Conservation (phyloP, 2,329 filamentous ascomycete genomes). For the Pestalotiopsis sp. region DNA sequence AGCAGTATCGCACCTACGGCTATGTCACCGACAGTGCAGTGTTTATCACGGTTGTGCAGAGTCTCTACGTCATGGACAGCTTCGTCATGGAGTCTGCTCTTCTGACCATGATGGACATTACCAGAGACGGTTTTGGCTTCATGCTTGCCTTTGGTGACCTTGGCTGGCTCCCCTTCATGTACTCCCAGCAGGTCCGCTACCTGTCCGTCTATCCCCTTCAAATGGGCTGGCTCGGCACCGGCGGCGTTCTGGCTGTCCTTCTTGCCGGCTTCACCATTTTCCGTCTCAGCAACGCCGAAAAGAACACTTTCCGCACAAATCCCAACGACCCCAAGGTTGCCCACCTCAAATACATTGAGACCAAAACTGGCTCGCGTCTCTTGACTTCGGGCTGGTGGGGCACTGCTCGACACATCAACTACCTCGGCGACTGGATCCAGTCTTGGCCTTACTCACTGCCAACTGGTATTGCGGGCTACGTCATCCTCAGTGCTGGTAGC, state of each 20-base stretch:
- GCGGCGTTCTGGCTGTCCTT: constrained; percentile 68
- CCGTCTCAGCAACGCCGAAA: constrained; percentile 90
- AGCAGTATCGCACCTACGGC: constrained; percentile 85
- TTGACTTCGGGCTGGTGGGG: constrained; percentile 94
- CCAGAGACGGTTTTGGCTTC: constrained; percentile 89
- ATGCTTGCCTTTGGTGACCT: constrained; percentile 95
- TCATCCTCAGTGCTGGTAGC: constrained; percentile 62
- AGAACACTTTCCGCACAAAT: constrained; percentile 90
- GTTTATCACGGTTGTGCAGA: constrained; percentile 76
- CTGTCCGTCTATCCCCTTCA: constrained; percentile 79
- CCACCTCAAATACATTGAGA: constrained; percentile 85
- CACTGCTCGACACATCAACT: constrained; percentile 89
- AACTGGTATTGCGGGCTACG: constrained; percentile 81
- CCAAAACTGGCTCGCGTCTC: constrained; percentile 77
- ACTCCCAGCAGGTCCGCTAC: constrained; percentile 83
- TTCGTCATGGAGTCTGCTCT: constrained; percentile 88
- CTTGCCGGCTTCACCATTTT: constrained; percentile 84
- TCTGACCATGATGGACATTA: constrained; percentile 93
- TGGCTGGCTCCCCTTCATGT: constrained; percentile 90
- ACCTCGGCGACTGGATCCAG: constrained; percentile 93
- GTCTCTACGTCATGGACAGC: constrained; percentile 81
- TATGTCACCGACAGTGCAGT: constrained; percentile 85
- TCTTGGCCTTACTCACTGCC: constrained; percentile 88
- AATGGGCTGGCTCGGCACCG: constrained; percentile 71
- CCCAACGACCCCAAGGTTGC: constrained; percentile 77